Percentiles rank a stretch among this genome's conserved stretches.
Conservation (phyloP, 2,329 filamentous ascomycete species). For the Calonectria ilicicola region DNA sequence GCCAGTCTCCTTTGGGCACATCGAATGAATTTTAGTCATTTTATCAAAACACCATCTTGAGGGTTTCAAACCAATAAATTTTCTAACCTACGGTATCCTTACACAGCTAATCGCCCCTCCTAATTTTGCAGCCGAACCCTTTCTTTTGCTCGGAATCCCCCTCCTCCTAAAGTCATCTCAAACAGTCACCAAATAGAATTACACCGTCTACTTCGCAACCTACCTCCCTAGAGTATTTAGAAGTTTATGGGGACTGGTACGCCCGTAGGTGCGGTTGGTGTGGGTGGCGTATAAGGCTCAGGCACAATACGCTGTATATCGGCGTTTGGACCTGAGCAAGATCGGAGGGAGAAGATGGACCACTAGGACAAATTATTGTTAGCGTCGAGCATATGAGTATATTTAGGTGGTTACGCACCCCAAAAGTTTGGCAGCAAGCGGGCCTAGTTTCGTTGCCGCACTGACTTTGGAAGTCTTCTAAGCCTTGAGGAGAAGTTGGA, state of each 20-base stretch:
- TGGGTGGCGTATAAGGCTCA: background rate
- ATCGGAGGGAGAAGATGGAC: background rate
- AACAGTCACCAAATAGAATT: background rate
- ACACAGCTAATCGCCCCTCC: background rate
- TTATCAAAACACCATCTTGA: background rate
- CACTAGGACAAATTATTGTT: background rate
- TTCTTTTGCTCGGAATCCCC: background rate
- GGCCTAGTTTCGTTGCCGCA: background rate
- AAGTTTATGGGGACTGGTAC: background rate
- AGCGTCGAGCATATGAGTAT: background rate
- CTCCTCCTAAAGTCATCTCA: background rate
- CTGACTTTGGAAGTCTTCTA: background rate
- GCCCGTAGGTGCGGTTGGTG: background rate
- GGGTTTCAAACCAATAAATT: background rate
- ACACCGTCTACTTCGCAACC: too few species aligned
- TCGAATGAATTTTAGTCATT: background rate
- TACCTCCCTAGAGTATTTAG: background rate
- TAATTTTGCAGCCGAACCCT: background rate
- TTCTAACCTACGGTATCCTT: background rate
- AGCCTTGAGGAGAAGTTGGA: background rate
- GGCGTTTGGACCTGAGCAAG: background rate
- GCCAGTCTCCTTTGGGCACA: background rate
- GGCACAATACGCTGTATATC: background rate
- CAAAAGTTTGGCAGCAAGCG: background rate
- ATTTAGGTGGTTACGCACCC: background rate